Evolutionary conservation across 2,329 filamentous ascomycete genomes (phyloP).

Genomic region (Neurospora crassa): DNA sequence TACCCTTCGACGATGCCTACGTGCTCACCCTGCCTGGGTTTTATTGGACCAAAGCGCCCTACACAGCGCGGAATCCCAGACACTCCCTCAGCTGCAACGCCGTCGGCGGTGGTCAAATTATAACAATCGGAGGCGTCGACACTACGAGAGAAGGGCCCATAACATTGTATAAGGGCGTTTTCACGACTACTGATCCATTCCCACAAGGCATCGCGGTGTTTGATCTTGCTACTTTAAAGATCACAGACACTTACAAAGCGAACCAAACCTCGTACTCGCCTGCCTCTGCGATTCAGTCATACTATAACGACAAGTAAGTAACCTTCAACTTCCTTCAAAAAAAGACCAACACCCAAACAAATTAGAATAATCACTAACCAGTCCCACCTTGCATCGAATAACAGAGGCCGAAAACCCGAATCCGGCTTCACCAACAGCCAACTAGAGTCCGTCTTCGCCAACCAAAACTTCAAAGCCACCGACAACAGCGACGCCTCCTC

Average conservation of each 20-base stretch:
- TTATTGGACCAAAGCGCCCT: conserved; percentile 17
- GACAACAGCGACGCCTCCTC: neutral
- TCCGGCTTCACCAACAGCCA: conserved; percentile 4
- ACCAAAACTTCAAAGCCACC: neutral
- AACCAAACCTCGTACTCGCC: conserved; percentile 10
- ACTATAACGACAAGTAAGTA: conserved; percentile 14
- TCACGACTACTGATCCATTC: conserved; percentile 13
- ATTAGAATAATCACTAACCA: neutral
- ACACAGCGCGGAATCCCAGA: conserved; percentile 12
- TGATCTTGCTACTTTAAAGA: conserved; percentile 10
- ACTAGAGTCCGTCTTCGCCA: neutral
- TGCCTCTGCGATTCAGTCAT: conserved; percentile 7
- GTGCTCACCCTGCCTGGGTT: conserved; percentile 18
- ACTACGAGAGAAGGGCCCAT: conserved; percentile 4
- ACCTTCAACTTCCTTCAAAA: neutral
- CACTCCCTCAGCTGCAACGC: conserved; percentile 19
- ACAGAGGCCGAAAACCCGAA: conserved; percentile 7
- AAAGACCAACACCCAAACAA: neutral
- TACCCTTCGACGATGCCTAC: conserved; percentile 15
- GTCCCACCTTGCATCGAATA: neutral
- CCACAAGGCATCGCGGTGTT: conserved; percentile 15
- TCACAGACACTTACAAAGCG: neutral
- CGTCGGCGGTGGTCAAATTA: conserved; percentile 27
- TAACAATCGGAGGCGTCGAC: conserved; percentile 27
- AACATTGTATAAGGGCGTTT: conserved; percentile 8